Evolutionary conservation across 1,284 basidiomycete genomes (phyloP), one percentile per base, ranked within the genome.

Genomic region (Erythrobasidium hasegawianum): DNA sequence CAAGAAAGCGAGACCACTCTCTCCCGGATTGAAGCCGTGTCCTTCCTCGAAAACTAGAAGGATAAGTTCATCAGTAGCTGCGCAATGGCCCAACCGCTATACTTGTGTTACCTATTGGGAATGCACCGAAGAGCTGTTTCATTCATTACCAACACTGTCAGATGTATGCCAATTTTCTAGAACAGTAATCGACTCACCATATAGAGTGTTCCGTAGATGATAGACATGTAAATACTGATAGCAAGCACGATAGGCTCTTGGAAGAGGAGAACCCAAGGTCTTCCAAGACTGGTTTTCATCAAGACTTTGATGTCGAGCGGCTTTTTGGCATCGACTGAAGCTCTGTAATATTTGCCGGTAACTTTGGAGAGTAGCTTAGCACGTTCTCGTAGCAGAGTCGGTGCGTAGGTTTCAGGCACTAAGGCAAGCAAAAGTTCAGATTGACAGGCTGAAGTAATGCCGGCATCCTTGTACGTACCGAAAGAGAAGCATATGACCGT

Each of bases 161-260:
- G n/a, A n/a, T n/a, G n/a, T n/a, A n/a, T n/a, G n/a, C n/a, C n/a
- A n/a, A n/a, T n/a, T n/a, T n/a, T n/a, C n/a, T n/a, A n/a, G n/a
- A n/a, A n/a, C n/a, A n/a, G n/a, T n/a, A n/a, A n/a, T n/a, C n/a
- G n/a, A 57, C 33, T 33, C 14, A 27, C 24, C 41, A 57, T 33
- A 33, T 41, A 65, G n/a, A 59, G 56, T n/a, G 45, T 55, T n/a
- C 52, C 65, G 71, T 89, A 88, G 9, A 71, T 40, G 38, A 68
- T 68, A 53, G 69, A 59, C 52, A 71, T 64, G 64, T 72, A 72
- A 5, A 73, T 57, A 45, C 64, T 68, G 13, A 73, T 61, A 41
- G 70, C 4, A 5, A 72, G 27, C n/a, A 73, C 71, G 50, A 73
- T 73, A 14, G 72, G 72, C 54, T 73, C 72, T 39, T 38, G 64